Percentiles rank a stretch among this genome's conserved stretches.
phyloP scores from a whole-genome alignment of 192 early-diverging fungal species.

The Podila epicladia region DNA sequence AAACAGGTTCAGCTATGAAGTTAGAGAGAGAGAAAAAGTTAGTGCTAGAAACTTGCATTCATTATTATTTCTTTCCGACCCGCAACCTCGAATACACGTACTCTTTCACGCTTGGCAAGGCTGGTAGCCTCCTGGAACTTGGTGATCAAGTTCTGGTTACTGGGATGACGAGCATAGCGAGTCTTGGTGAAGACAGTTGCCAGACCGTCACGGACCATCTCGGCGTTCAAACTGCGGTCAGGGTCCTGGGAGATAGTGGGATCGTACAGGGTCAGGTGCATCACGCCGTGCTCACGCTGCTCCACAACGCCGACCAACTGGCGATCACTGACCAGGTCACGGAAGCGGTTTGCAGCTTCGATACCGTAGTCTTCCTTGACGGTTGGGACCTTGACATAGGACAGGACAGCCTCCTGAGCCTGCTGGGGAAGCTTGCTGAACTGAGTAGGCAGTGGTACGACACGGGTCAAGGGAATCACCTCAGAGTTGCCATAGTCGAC shows the following conservation, averaged over 20 bases:
- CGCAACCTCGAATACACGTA: slow-evolving; percentile 27
- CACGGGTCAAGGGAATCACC: slow-evolving; percentile 69
- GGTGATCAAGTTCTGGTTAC: slow-evolving; percentile 64
- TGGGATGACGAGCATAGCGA: slow-evolving; percentile 55
- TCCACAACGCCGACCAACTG: slow-evolving; percentile 82
- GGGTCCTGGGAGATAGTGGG: slow-evolving; percentile 64
- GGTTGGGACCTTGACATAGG: slow-evolving; percentile 78
- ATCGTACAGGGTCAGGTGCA: slow-evolving; percentile 76
- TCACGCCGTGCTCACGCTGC: slow-evolving; percentile 61
- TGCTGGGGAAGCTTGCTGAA: slow-evolving; percentile 78
- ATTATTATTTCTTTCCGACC: too few species aligned
- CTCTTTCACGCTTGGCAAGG: slow-evolving; percentile 73
- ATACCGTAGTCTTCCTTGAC: slow-evolving; percentile 74
- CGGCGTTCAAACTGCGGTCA: slow-evolving; percentile 75
- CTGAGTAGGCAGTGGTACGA: slow-evolving; percentile 79
- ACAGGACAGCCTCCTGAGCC: slow-evolving; percentile 85
- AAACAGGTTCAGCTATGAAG: slow-evolving; percentile 60
- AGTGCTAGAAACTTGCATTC: background rate
- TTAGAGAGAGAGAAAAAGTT: background rate
- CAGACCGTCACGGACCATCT: slow-evolving; percentile 71
- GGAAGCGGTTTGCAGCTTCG: slow-evolving; percentile 77
- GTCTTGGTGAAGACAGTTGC: slow-evolving; percentile 64
- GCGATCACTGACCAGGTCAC: slow-evolving; percentile 68
- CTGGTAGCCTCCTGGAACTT: slow-evolving; percentile 73
- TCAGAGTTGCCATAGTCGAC: slow-evolving; percentile 98